Base-by-base conservation (phyloP, 164 flowering plant genomes). In the Hamamelis virginiana region DNA sequence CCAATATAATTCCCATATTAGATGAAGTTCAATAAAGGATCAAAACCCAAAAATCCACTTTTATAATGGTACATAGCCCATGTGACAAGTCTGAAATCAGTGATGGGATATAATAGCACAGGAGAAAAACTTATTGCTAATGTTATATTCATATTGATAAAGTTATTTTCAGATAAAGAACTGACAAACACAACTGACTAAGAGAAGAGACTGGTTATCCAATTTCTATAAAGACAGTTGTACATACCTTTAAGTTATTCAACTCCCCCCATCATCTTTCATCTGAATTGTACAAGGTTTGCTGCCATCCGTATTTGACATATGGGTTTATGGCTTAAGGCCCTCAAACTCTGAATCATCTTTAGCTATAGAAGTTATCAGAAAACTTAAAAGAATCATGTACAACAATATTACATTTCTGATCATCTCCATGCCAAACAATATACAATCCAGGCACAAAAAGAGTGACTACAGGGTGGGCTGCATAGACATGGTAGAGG, bases 181-280 rank as follows among this genome's bases (percentile, higher is more conserved):
- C 45, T 59, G 26, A 9, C 63, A 59, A 38, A 10, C 9, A 59
- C 22, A 27, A 38, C 46, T 38, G 11, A 8, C 23, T 45, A 27
- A 27, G 33, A 45, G 8, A 16, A 5, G 15, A 11, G 21, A n/a
- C 26, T 55, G 23, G 12, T 62, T 62, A 13, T 18, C 33, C 13
- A 9, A 59, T 8, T 53, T 9, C 25, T 53, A 53, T 22, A 11
- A 5, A 26, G 13, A 19, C 10, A 21, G n/a, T 27, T 16, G 14
- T 28, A 50, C 43, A 48, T 64, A 64, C 38, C 67, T 25, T 18
- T 43, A 23, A 26, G 57, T 18, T 64, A 27, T 45, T 43, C 65
- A 47, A 25, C 18, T 28, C 56, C 27, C 56, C 27, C 23, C 57
- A 48, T 64, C 57, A 47, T 64, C 67, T 64, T n/a, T 47, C 25